Conservation (phyloP, 345 rosid genomes). For the Citropsis articulata region DNA sequence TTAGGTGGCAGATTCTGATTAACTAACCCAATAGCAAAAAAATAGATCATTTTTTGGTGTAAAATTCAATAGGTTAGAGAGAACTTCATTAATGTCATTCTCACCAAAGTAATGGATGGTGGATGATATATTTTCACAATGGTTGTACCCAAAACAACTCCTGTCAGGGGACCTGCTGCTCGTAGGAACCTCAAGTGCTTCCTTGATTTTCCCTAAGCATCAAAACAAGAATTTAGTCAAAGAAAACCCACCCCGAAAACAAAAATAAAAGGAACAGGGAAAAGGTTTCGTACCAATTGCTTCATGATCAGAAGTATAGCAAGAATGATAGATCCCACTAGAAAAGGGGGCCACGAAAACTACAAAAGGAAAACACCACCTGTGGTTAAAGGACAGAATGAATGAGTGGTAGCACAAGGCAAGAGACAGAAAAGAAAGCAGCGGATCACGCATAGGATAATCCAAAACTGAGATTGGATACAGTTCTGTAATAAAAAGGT, state of each 20-base stretch:
- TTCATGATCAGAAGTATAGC: conserved; percentile 81
- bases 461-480: background rate
- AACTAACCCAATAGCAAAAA: background rate
- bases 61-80: background rate
- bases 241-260: conserved; percentile 3
- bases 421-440: conserved; percentile 9
- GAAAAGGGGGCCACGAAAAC: conserved; percentile 99
- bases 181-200: conserved; percentile 77
- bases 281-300: conserved; percentile 64
- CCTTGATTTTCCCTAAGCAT: conserved; percentile 82
- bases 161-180: conserved; percentile 95
- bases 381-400: conserved; percentile 46
- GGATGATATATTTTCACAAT: conserved; percentile 79
- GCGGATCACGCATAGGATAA: background rate
- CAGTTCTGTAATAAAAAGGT: conserved; percentile 3
- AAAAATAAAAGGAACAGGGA: background rate
- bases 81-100: conserved; percentile 20
- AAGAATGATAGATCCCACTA: conserved; percentile 89
- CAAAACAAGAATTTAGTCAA: conserved; percentile 14
- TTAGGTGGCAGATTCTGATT: background rate
- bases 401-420: conserved; percentile 34
- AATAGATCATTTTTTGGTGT: background rate
- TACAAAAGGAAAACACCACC: conserved; percentile 69
- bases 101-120: conserved; percentile 85
- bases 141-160: conserved; percentile 77